Base-by-base conservation (phyloP, 2,329 filamentous ascomycete genomes). In the Fusarium chuoi region DNA sequence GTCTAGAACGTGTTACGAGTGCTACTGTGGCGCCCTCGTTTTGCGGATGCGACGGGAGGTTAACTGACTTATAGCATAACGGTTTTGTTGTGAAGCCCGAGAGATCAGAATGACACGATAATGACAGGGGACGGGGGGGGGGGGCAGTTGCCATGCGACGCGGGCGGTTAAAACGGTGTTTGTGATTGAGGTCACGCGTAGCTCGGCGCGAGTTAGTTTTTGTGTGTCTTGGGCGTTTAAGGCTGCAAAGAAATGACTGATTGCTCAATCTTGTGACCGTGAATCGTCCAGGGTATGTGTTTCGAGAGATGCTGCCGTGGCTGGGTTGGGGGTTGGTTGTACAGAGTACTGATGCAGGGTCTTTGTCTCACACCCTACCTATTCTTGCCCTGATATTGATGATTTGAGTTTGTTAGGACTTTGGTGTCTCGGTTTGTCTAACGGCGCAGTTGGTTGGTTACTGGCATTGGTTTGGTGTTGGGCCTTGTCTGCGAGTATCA, bases 1-100 rank as follows among this genome's bases (percentile, higher is more conserved):
- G 71, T 73, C 71, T 69, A 75, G 71, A 74, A 60, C 71, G 46
- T 45, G 45, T 38, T 42, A 24, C 36, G 45, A 35, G 38, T 67
- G 41, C 26, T 55, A 46, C 41, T 52, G 71, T 75, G 71, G 71
- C 71, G 63, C 41, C 49, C 49, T 26, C 30, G 9, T 28, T 35
- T n/a, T 62, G 51, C 68, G 68, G 71, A 65, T 72, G 60, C 28
- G 54, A 45, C 68, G 71, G 71, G 68, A 68, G 55, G 33, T 41
- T 20, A 35, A 20, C 20, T 17, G 22, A 30, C 26, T 24, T 22
- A n/a, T 38, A 35, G 54, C n/a, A 35, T 22, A 75, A 69, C 71
- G 71, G 71, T 45, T 68, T 59, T 56, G 48, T 62, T 41, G 58
- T 52, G 41, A 49, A 61, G 58, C 58, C 65, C 41, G 41, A 36